Base-by-base conservation (phyloP, 352 stramenopile genomes). In the Globisporangium barbulae region DNA sequence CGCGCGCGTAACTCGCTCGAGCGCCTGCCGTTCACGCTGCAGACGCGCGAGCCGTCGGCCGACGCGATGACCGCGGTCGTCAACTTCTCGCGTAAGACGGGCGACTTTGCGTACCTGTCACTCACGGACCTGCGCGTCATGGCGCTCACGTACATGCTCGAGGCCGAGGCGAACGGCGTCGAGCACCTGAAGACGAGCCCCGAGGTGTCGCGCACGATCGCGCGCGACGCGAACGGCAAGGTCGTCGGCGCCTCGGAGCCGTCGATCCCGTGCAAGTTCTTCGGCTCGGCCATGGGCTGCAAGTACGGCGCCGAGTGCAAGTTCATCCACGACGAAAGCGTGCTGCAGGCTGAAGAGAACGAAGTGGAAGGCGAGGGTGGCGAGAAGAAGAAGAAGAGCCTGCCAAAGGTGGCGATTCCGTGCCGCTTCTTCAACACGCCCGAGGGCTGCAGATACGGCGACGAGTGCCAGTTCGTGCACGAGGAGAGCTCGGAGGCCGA, bases 91-190 rank as follows among this genome's bases (percentile, higher is more conserved):
- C 84, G 85, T 62, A 92, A 93, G 69, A 96, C 88, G 17, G 88
- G 88, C 48, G 88, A 96, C 69, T 95, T 94, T 68, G 72, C 79
- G 13, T 88, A 83, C 70, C 75, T 96, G 13, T 95, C 86, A 63
- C 83, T 93, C 31, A 89, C 85, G 49, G 88, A 96, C 76, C 61
- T 95, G 72, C 85, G 86, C 59, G 82, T 96, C 68, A 93, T 96
- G 86, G 86, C 88, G 62, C 67, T 96, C 68, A 83, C 84, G 31
- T 96, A 94, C 68, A 90, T 93, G 78, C 65, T 96, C 25, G 88
- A 96, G 60, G 71, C 79, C 2, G 88, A 96, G 64, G 67, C 74
- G 8, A 91, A 93, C 59, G 86, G 85, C 53, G 55, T 63, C 0
- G 76, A 79, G 19, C 86, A 95, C 58, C 59, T 96, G 39, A 83